Evolutionary conservation across 192 early-diverging fungal species (phyloP), one percentile per base, ranked within the genome.

Genomic region (Backusella australiensis): DNA sequence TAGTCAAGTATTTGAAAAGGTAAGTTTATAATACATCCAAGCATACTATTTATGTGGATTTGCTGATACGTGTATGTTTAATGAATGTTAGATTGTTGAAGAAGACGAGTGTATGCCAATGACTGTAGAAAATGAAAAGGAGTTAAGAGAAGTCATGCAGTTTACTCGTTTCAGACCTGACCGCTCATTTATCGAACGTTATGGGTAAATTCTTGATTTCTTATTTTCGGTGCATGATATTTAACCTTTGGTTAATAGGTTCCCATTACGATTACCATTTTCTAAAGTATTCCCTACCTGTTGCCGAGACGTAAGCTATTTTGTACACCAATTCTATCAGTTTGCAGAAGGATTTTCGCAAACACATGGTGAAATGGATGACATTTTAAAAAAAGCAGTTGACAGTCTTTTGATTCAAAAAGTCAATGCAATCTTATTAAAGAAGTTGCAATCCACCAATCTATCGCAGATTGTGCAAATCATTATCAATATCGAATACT

Each of bases 401-500:
- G 95, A 96, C 78, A 89, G 85, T 38, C 75, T 96, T 8, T 72
- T 96, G 34, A 87, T 91, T 52, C 87, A 91, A 71, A 86, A 90
- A 67, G 85, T 96, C 35, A 89, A 93, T 75, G 89, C 87, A 6
- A 86, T 93, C 5, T 79, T 94, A 67, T 71, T 90, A 29, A 84
- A 89, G 38, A 93, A 91, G 73, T 81, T 96, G 15, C 84, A 86
- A 75, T 89, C 86, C 3, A 88, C 83, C 56, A 94, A 90, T 72
- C 81, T 96, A n/a, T 90, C 92, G 1, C 90, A 93, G 71, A 94
- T 92, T 67, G 86, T 93, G n/a, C 95, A 96, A 77, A 94, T 95
- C 26, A 88, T 95, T 46, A 89, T 93, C 78, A 96, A 96, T 75
- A 79, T 93, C 29, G 93, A 94, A 71, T 94, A 87, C 69, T 92